phyloP scores from a whole-genome alignment of 106 monocot species.

The Phalaenopsis aphrodite region DNA sequence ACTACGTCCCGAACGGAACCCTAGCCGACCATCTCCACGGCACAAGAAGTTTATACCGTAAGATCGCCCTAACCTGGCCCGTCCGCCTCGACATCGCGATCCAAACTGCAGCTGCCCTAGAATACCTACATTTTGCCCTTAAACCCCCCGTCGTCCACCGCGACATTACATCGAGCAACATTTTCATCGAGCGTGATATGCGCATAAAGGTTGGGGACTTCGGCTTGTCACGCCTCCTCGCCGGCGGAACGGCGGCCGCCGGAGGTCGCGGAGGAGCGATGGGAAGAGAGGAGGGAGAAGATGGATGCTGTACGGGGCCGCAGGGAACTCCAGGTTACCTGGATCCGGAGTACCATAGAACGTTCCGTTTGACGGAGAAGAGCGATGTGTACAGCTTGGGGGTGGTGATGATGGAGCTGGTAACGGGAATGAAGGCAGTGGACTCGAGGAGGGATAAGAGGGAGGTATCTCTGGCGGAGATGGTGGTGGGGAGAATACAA shows the following conservation, averaged over 20 bases:
- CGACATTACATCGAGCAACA: slow-evolving; percentile 80
- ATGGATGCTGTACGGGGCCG: slow-evolving; percentile 51
- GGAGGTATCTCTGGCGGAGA: slow-evolving; percentile 60
- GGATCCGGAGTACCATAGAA: too few relatives aligned
- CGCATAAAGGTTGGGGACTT: slow-evolving; percentile 59
- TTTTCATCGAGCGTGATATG: slow-evolving; percentile 47
- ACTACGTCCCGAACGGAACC: slow-evolving; percentile 82
- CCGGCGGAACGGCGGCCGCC: slow-evolving; percentile 6
- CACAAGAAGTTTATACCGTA: slow-evolving; percentile 13
- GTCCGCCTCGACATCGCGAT: slow-evolving; percentile 60
- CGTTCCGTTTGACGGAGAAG: slow-evolving; percentile 40
- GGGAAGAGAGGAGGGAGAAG: slow-evolving; percentile 20
- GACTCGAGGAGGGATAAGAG: slow-evolving; percentile 73
- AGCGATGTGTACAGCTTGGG: slow-evolving; percentile 86
- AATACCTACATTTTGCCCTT: slow-evolving; percentile 73
- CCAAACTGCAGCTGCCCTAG: slow-evolving; percentile 60
- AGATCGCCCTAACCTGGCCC: slow-evolving; percentile 41
- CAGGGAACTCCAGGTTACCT: slow-evolving; percentile 71
- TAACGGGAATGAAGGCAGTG: slow-evolving; percentile 70
- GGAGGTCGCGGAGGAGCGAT: not conserved
- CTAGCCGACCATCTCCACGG: slow-evolving; percentile 69
- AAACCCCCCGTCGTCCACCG: slow-evolving; percentile 79
- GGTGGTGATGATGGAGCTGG: slow-evolving; percentile 71
- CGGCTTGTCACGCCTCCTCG: slow-evolving; percentile 57
- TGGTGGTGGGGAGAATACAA: slow-evolving; percentile 65